Conservation (phyloP, 495 filamentous ascomycete genomes). For the Sporormia fimetaria region DNA sequence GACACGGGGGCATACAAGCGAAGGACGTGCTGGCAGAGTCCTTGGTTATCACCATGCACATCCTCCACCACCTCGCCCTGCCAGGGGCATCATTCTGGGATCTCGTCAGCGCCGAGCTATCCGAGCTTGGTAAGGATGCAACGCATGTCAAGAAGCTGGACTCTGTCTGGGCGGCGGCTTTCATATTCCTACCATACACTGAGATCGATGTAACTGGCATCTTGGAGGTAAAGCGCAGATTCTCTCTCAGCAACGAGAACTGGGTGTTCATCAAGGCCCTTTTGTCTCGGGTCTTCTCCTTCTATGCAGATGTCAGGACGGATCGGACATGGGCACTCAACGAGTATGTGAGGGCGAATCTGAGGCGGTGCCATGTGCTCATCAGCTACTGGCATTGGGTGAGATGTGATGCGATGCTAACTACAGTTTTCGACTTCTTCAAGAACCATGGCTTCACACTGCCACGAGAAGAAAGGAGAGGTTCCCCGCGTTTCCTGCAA, state of each 20-base stretch:
- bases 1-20: slow-evolving; percentile 56
- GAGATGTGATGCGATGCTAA: slow-evolving; percentile 65
- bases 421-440: slow-evolving; percentile 83
- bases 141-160: slow-evolving; percentile 53
- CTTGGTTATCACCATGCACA: slow-evolving; percentile 54
- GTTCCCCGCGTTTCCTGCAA: slow-evolving; percentile 69
- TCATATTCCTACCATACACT: slow-evolving; percentile 60
- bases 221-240: slow-evolving; percentile 44
- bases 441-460: slow-evolving; percentile 60
- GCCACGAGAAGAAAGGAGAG: slow-evolving; percentile 61
- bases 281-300: slow-evolving; percentile 49
- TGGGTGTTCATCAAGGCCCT: slow-evolving; percentile 62
- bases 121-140: slow-evolving; percentile 24
- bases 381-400: slow-evolving; percentile 79
- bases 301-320: slow-evolving; percentile 47
- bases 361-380: slow-evolving; percentile 67
- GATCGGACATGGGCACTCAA: slow-evolving; percentile 58
- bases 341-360: slow-evolving; percentile 61
- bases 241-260: slow-evolving; percentile 47
- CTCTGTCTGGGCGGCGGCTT: slow-evolving; percentile 58
- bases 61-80: slow-evolving; percentile 40
- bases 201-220: slow-evolving; percentile 65
- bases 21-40: slow-evolving; percentile 48
- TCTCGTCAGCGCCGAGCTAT: slow-evolving; percentile 41
- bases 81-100: slow-evolving; percentile 47